phyloP scores from a whole-genome alignment of 140 eudicot genomes.

The Ambrosia hybrid region DNA sequence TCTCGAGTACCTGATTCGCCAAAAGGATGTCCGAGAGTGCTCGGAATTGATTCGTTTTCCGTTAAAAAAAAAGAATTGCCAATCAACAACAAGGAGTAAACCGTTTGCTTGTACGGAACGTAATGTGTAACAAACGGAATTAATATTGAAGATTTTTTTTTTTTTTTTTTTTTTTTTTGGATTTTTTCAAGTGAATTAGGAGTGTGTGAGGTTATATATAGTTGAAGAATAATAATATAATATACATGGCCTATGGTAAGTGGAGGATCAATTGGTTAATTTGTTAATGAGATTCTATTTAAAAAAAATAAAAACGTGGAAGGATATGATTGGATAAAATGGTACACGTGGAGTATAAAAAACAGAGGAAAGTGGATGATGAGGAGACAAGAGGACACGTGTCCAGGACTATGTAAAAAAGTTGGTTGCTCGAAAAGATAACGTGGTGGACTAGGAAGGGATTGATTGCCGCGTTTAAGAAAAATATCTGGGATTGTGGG shows the following conservation, averaged over 20 bases:
- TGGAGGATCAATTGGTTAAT: background rate
- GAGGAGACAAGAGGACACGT: slow-evolving; percentile 16
- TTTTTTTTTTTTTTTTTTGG: too few species aligned
- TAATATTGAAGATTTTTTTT: too few species aligned
- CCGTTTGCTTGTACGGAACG: too few species aligned
- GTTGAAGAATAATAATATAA: too few species aligned
- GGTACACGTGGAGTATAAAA: slow-evolving; percentile 29
- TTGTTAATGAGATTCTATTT: background rate
- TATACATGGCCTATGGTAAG: background rate
- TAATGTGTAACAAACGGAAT: too few species aligned
- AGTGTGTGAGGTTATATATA: slow-evolving; percentile 12
- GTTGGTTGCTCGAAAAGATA: slow-evolving; percentile 37
- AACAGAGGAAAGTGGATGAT: slow-evolving; percentile 13
- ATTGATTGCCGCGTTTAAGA: slow-evolving; percentile 19
- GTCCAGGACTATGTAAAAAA: slow-evolving; percentile 27
- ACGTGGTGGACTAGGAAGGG: slow-evolving; percentile 30
- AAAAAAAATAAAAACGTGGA: slow-evolving; percentile 4
- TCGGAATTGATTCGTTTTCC: too few species aligned
- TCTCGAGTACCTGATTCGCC: too few species aligned
- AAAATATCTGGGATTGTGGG: slow-evolving; percentile 30
- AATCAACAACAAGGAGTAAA: too few species aligned
- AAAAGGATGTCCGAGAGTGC: too few species aligned
- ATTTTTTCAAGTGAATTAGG: background rate
- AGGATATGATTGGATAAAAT: slow-evolving; percentile 1
- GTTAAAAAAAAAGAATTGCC: too few species aligned